These are phyloP conservation scores for Gelatoporia subvermispora DNA, from an alignment of 768 basidiomycete genomes.

Conservation along the genomic window DNA sequence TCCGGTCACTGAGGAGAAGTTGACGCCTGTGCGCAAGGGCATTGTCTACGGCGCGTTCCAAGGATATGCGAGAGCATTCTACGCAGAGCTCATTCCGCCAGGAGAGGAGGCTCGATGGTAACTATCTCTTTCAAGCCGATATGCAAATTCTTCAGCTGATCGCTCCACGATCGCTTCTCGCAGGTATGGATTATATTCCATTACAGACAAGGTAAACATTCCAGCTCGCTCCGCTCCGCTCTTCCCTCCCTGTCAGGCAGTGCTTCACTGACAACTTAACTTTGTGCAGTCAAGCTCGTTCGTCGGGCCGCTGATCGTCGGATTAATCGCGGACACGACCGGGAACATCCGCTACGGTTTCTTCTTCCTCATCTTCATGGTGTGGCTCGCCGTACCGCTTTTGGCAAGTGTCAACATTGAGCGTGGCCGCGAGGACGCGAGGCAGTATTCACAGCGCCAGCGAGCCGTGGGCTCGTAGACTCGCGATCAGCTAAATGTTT, in stretches of 20 bases:
- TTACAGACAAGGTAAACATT: constrained; percentile 74
- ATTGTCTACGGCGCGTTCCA: constrained; percentile 87
- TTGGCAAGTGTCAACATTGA: constrained; percentile 68
- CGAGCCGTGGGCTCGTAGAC: too few relatives aligned
- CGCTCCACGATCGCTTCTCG: not conserved
- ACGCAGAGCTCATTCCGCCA: constrained; percentile 80
- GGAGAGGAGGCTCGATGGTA: constrained; percentile 90
- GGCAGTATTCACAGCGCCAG: constrained; percentile 18
- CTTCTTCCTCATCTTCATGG: constrained; percentile 79
- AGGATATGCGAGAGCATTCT: constrained; percentile 82
- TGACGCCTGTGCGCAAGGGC: constrained; percentile 32
- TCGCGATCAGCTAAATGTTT: too few relatives aligned
- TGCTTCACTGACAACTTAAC: not conserved
- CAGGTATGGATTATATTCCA: constrained; percentile 76
- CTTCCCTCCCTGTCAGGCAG: not conserved
- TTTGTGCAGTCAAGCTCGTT: constrained; percentile 76
- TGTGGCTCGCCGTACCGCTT: constrained; percentile 77
- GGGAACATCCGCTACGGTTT: constrained; percentile 92
- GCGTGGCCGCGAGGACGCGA: constrained; percentile 52
- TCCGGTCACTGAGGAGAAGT: not conserved
- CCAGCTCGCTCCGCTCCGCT: not conserved
- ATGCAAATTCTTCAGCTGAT: not conserved
- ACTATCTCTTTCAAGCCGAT: constrained; percentile 11
- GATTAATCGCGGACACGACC: constrained; percentile 80
- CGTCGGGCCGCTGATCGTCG: constrained; percentile 85